A percentile compares a stretch with the other conserved stretches of the same genome.
Evolutionary conservation across 225 moss, liverwort and hornwort genomes (phyloP).

Genomic region (Takakia lepidozioides): DNA sequence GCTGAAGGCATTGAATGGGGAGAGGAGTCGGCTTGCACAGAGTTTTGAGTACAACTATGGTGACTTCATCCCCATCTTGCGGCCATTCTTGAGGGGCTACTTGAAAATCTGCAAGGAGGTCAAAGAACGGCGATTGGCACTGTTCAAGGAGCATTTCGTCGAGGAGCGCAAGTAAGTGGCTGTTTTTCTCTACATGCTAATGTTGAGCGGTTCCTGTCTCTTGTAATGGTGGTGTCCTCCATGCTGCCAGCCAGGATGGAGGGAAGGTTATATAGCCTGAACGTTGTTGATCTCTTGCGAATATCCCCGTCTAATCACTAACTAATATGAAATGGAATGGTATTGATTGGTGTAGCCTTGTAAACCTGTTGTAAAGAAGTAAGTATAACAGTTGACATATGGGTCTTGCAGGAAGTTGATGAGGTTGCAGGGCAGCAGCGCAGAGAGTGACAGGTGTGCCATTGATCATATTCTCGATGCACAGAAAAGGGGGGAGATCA

Average conservation of each 20-base stretch:
- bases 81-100: slow-evolving; percentile 48
- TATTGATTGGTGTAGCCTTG: no score
- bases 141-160: slow-evolving; percentile 57
- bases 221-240: no score
- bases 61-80: slow-evolving; percentile 52
- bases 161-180: slow-evolving; percentile 44
- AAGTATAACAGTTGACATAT: no score
- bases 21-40: slow-evolving; percentile 43
- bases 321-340: no score
- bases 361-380: no score
- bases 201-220: no score
- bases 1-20: slow-evolving; percentile 49
- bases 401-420: slow-evolving; percentile 31
- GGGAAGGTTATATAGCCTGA: no score
- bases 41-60: slow-evolving; percentile 67
- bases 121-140: slow-evolving; percentile 43
- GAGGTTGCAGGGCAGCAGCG: slow-evolving; percentile 6
- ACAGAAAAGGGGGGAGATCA: slow-evolving; percentile 51
- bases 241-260: no score
- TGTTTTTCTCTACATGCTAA: not conserved
- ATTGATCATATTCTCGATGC: slow-evolving; percentile 52
- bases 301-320: no score
- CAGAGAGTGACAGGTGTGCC: slow-evolving; percentile 39
- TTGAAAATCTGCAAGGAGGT: slow-evolving; percentile 44
- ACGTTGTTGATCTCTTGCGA: no score